Evolutionary conservation across 768 basidiomycete genomes (phyloP), one percentile per base, ranked within the genome.

Genomic region (Hypholoma sublateritium): DNA sequence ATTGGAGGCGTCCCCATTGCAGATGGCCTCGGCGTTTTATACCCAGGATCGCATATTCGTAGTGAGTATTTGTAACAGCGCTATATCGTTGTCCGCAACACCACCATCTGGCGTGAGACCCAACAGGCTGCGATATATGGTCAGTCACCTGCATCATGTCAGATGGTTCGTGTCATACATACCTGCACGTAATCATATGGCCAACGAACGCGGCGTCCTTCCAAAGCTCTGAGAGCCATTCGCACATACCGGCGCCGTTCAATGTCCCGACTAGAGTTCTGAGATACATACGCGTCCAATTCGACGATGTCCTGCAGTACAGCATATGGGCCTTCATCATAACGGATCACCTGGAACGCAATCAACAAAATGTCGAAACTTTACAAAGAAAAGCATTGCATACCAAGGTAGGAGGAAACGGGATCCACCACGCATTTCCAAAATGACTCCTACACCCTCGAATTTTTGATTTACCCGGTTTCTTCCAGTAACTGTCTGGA

Each of bases 341-440:
- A 89, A 7, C 80, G 82, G 17, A 92, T 78, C 49, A 89, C 82
- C 86, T 88, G 53, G n/a, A 25, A 42, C 7, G 16, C 13, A 50
- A 37, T 7, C 35, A 19, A 35, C 3, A 11, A 16, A 19, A 36
- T 53, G 37, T 16, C 7, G 5, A 49, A 56, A 36, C 28, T 21
- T 13, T 16, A 28, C 41, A 2, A 57, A 17, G n/a, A 19, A 17
- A 75, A 77, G 52, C 61, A 6, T 32, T 32, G 28, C 28, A 32
- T 32, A 85, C 86, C 53, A 89, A 71, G 0, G 86, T 83, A 0
- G 89, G 87, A 0, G 90, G 90, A 63, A 93, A 92, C 3, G 89
- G 88, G 25, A 90, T 79, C 80, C 87, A 86, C 86, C 88, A 91
- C 8, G 88, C 83, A 59, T 89, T 87, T 8, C 90, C 90, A 65